Evolutionary conservation across 2,329 filamentous ascomycete species (phyloP), one percentile per base, ranked within the genome.

Genomic region (Xylariales sp.): DNA sequence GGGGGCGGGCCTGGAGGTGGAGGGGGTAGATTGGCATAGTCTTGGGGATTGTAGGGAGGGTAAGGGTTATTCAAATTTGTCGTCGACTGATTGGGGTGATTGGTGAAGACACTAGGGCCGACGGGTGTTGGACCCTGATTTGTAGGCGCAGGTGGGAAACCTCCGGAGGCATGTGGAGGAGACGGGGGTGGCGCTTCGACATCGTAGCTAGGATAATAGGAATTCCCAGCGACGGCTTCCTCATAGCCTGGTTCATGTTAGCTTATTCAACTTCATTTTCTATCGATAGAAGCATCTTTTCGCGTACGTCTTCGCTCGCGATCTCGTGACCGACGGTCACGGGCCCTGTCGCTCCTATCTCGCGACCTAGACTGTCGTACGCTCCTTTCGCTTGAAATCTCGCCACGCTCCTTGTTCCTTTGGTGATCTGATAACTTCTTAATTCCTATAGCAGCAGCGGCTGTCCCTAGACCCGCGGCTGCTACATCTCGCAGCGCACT

Each of bases 401-500:
- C 64, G 5, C 48, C 66, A 75, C 76, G 57, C 69, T 84, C 69
- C 80, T 82, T 73, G 30, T 78, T 79, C 63, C 85, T 82, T 76
- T 81, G 79, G 62, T 76, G 79, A 73, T 88, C 84, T 67, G 84
- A 82, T 68, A 85, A 87, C 73, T 89, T 86, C 75, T 89, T 90
- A 64, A 90, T 83, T 0, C 88, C 88, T 65, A 90, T 84, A 5
- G 88, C 89, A 0, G 88, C 87, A 5, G 89, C 89, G 7, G 86
- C 87, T 3, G 84, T 84, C 5, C 82, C 85, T n/a, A 84, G 80
- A 5, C 84, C 85, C 0, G 85, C 87, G 3, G 83, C 83, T 16
- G 87, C 86, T 72, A 89, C 80, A 60, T 89, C 81, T 50, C 87
- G 81, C 23, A 89, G 75, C 61, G 82, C 81, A 71, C 86, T 89